Evolutionary conservation across 169 alveolate species (phyloP), one percentile per base, ranked within the genome.

Genomic region (Eimeria maxima): DNA sequence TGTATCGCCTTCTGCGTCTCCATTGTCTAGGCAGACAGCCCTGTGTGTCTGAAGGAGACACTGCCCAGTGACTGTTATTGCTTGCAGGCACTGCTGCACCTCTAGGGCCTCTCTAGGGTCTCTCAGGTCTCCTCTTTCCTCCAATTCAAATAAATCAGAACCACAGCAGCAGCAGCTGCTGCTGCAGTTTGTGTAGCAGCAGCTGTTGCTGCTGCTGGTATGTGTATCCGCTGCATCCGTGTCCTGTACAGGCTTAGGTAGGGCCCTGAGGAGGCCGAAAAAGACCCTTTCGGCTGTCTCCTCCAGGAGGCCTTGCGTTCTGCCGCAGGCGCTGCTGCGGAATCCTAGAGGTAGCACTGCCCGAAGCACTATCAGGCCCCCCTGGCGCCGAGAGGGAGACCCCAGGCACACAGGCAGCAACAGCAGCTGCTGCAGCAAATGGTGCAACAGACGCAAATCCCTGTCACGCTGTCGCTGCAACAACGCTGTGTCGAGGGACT

Each of bases 381-480:
- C 89, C 42, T 47, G 89, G 4, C 89, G 89, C 20, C 65, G 33
- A 14, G 14, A n/a, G 33, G n/a, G 69, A n/a, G 60, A 27, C 45
- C 89, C 89, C 24, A 45, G 42, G 45, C 69, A 78, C 3, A 78
- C 65, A 45, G 89, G 89, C 44, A 78, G 65, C 65, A 78, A 33
- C 89, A 78, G 89, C 38, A 50, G 60, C 89, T 78, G 89, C 65
- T 22, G 38, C 89, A 78, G 89, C 11, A 78, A 33, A 47, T 78
- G 60, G 29, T 53, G 89, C 65, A 78, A 67, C 89, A 78, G 89
- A 65, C 45, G 89, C 89, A 44, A 13, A 29, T 78, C 67, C 45
- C 42, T 45, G 45, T 44, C 69, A 44, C 20, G 42, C 44, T 22
- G 16, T 27, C 24, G 60, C 89, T 44, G 69, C 89, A 18, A 24